Base-by-base conservation (phyloP, 1,284 basidiomycete species). In the Puccinia horiana region DNA sequence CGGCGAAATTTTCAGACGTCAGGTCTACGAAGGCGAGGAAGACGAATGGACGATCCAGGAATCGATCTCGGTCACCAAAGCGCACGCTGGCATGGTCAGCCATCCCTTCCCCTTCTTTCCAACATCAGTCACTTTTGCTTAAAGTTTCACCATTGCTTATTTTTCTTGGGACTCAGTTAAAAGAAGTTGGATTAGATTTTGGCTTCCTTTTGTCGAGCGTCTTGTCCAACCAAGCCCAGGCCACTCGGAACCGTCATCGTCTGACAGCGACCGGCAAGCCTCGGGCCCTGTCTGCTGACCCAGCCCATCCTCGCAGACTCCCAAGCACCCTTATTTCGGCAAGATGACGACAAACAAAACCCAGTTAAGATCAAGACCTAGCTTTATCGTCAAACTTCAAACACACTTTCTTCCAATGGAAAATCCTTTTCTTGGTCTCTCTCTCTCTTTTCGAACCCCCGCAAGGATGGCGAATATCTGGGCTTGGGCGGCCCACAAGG, bases 1-100 rank as follows among this genome's bases (percentile, higher is more conserved):
- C 86, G 93, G 92, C 0, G 91, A 92, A 81, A 92, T 93, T 86
- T 98, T 98, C 88, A 89, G 93, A 75, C 92, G 92, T 82, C 97
- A 99, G 86, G 95, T 98, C 0, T 97, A 95, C 86, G 92, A 84
- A 58, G 85, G 83, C 29, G 75, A 82, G 26, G 56, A 82, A 54
- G 63, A 75, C 69, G 44, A 69, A 78, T 40, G 16, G 49, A 54
- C 61, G 1, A 76, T 82, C 49, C 29, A 75, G 32, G 58, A 76
- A 35, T 75, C 40, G 20, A 54, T 82, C 14, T 35, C 56, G 54
- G 63, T 82, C 2, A 76, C 73, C 1, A 76, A 75, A 52, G 29
- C 47, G 18, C 80, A 82, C 61, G 32, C 58, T 4, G 58, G 42
- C 26, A 82, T 82, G 80, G 80, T 82, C 32, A 49, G 72, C 54